Percentiles rank a stretch among this genome's conserved stretches.
These are phyloP conservation scores for Diplosphaera chodatii DNA, from an alignment of 139 green algal genomes.

Conservation along the genomic window DNA sequence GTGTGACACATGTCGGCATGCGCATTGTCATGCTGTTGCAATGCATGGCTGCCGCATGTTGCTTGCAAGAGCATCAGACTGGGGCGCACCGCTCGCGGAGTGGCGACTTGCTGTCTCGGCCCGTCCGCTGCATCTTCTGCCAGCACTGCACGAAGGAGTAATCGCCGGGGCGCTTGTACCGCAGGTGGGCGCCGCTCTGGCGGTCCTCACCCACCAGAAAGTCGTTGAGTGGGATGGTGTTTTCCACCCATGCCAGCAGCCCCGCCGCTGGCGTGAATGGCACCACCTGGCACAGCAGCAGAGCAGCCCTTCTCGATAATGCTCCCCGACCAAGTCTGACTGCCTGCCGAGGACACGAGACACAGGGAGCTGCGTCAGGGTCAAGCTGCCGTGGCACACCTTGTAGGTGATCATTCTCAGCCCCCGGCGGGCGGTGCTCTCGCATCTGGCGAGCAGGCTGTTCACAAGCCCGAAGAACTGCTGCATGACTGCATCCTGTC, in stretches of 20 bases:
- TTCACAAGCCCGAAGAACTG: conserved; percentile 93
- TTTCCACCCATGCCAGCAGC: conserved; percentile 92
- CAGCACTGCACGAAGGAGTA: conserved; percentile 30
- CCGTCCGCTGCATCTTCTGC: background rate
- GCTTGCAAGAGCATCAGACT: too few species aligned
- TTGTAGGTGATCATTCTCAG: conserved; percentile 84
- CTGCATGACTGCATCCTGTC: conserved; percentile 96
- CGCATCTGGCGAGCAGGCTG: conserved; percentile 53
- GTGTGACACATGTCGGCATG: too few species aligned
- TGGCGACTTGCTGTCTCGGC: background rate
- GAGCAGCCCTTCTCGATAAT: too few species aligned
- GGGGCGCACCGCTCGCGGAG: background rate
- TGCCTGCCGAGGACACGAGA: too few species aligned
- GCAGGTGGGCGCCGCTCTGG: conserved; percentile 26
- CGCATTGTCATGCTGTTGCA: too few species aligned
- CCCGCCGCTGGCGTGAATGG: conserved; percentile 81
- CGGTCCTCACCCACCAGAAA: conserved; percentile 44
- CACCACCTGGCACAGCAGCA: conserved; percentile 43
- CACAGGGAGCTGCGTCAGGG: too few species aligned
- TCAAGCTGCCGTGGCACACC: conserved; percentile 14
- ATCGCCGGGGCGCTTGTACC: conserved; percentile 21
- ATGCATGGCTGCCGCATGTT: too few species aligned
- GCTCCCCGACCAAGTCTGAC: too few species aligned
- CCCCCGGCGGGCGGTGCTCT: conserved; percentile 30
- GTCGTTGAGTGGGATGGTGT: conserved; percentile 64